Conservation (phyloP, 192 early-diverging fungal species). For the Oehlia diaphana region DNA sequence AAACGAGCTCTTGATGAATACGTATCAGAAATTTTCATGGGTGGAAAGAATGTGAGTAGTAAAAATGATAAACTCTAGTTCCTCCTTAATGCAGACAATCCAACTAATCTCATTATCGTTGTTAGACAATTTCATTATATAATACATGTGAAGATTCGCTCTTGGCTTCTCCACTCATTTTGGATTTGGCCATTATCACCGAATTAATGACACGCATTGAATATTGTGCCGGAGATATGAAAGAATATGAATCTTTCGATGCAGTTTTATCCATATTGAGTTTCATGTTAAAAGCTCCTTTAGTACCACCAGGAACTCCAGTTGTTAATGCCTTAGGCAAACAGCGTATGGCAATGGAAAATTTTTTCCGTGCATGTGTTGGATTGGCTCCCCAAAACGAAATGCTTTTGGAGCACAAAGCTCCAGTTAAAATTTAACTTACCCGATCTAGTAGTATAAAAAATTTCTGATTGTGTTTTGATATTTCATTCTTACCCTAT, state of each 20-base stretch:
- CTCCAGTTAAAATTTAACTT: slow-evolving; percentile 25
- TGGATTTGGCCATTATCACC: slow-evolving; percentile 92
- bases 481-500: too few species aligned
- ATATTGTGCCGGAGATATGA: slow-evolving; percentile 80
- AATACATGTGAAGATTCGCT: slow-evolving; percentile 99
- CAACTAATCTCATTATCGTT: not conserved
- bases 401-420: slow-evolving; percentile 93
- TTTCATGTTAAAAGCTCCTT: slow-evolving; percentile 97
- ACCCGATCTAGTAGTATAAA: not conserved
- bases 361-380: slow-evolving; percentile 95
- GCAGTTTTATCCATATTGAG: slow-evolving; percentile 88
- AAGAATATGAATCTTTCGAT: slow-evolving; percentile 85
- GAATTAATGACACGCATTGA: slow-evolving; percentile 97
- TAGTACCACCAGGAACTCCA: slow-evolving; percentile 90
- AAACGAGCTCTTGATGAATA: slow-evolving; percentile 99
- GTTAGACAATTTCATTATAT: slow-evolving; percentile 91
- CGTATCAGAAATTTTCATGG: slow-evolving; percentile 98
- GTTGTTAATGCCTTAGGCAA: slow-evolving; percentile 95
- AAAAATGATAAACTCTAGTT: not conserved
- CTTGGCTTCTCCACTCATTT: slow-evolving; percentile 94
- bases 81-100: not conserved
- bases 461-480: too few species aligned
- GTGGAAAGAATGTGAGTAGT: slow-evolving; percentile 64
- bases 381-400: slow-evolving; percentile 95
- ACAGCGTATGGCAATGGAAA: slow-evolving; percentile 96